Evolutionary conservation across 495 filamentous ascomycete species (phyloP), one percentile per base, ranked within the genome.

Genomic region (Neurospora sp.): DNA sequence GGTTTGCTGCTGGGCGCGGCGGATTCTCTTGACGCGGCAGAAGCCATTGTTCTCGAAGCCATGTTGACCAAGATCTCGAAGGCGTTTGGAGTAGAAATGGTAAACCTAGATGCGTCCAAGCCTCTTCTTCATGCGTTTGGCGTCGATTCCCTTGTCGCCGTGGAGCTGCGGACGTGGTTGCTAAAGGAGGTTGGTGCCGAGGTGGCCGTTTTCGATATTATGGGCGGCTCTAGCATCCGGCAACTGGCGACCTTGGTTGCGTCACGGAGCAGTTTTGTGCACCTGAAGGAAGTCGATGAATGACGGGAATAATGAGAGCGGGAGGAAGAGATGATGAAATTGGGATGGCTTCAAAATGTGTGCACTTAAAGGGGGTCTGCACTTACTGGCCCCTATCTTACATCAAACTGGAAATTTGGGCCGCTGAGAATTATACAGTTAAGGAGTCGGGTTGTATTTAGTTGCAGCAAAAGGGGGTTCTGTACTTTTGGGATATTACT

Each of bases 131-230:
- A 78, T 1, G 75, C 77, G 21, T 86, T 86, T 75, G 87, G 88
- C 2, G 81, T 90, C 0, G 89, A 91, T 74, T 88, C 85, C 0
- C 78, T 90, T 21, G 79, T 88, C 40, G 89, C 88, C 3, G 85
- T 90, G 21, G 89, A 91, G 75, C 71, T 90, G 11, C 82, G 88
- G 0, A 88, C 85, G 38, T 91, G 85, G 83, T 84, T 89, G 36
- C 73, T 81, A 1, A 82, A 81, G 36, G 85, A 87, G 73, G 76
- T 86, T 24, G 81, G 78, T 19, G 82, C 80, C 2, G 81, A 82
- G 40, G 77, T 88, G 31, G 76, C 83, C 8, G 79, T 88, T 2
- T 83, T 88, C 75, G 86, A 87, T 36, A 83, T 89, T 37, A 80
- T 88, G 78, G 79, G 81, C 39, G 40, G 40, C 15, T 42, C 40